A percentile compares a stretch with the other conserved stretches of the same genome.
Evolutionary conservation across 495 filamentous ascomycete species (phyloP).

Genomic region (Astrocystis sublimbata): DNA sequence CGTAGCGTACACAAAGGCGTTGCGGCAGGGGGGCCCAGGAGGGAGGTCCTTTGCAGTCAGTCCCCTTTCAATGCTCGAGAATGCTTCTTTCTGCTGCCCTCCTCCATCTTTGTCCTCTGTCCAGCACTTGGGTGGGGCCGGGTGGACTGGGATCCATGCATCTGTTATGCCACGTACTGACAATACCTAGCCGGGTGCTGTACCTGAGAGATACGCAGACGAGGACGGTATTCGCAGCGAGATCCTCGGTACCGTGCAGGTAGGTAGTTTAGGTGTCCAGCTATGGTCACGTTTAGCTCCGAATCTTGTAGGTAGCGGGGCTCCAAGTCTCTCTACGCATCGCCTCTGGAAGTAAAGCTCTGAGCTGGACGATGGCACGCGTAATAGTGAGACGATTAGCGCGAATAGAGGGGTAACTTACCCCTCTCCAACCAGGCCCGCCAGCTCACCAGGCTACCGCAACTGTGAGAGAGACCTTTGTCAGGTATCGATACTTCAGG

Average conservation of each 20-base stretch:
- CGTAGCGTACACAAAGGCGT: slow-evolving; percentile 11
- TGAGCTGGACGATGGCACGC: neutral
- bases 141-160: slow-evolving; percentile 1
- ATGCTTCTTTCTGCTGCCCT: too few relatives aligned
- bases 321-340: slow-evolving; percentile 1
- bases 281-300: neutral
- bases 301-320: neutral
- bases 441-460: neutral
- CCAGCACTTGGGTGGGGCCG: neutral
- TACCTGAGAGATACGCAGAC: neutral
- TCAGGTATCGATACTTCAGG: neutral
- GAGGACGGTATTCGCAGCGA: neutral
- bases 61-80: too few relatives aligned
- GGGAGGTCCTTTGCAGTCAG: too few relatives aligned
- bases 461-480: neutral
- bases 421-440: neutral
- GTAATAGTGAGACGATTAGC: slow-evolving; percentile 1
- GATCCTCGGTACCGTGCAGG: neutral
- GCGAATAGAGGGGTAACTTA: neutral
- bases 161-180: slow-evolving; percentile 10
- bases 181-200: neutral
- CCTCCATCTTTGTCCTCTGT: slow-evolving; percentile 11
- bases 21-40: slow-evolving; percentile 19
- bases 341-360: neutral
- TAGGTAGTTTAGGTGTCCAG: neutral